Evolutionary conservation across 2,329 filamentous ascomycete genomes (phyloP).

Genomic region (Neopestalotiopsis rosae): DNA sequence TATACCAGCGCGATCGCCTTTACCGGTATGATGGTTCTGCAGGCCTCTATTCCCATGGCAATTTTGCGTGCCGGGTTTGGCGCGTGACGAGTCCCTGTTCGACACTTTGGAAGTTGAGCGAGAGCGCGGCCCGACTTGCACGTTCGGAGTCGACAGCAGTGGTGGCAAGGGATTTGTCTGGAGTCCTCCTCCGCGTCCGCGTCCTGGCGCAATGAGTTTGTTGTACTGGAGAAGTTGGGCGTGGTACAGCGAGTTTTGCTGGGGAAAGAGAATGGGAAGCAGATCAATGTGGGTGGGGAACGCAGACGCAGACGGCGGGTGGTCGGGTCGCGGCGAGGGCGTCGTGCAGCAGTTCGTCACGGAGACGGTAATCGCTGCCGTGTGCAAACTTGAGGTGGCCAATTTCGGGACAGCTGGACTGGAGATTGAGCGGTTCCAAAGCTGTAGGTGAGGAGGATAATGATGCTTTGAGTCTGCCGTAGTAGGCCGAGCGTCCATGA

Average conservation of each 20-base stretch:
- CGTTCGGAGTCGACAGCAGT: constrained; percentile 59
- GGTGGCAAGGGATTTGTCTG: constrained; percentile 62
- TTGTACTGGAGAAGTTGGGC: constrained; percentile 70
- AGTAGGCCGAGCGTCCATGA: constrained; percentile 58
- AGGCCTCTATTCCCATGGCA: constrained; percentile 70
- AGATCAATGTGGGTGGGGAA: constrained; percentile 54
- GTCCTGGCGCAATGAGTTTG: constrained; percentile 64
- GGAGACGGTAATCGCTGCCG: constrained; percentile 7
- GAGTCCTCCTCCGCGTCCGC: constrained; percentile 57
- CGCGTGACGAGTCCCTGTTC: constrained; percentile 54
- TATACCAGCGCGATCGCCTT: constrained; percentile 67
- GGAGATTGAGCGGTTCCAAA: constrained; percentile 45
- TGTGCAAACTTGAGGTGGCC: constrained; percentile 28
- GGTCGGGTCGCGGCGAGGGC: constrained; percentile 16
- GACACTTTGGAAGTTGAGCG: constrained; percentile 66
- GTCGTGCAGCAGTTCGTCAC: constrained; percentile 11
- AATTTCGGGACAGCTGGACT: constrained; percentile 40
- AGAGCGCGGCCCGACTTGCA: constrained; percentile 61
- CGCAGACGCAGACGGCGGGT: constrained; percentile 26
- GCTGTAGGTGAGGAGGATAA: constrained; percentile 45
- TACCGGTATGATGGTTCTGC: constrained; percentile 53
- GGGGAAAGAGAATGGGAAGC: constrained; percentile 62
- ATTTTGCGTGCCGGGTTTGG: constrained; percentile 55
- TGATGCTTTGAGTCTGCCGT: constrained; percentile 55
- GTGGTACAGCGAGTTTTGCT: constrained; percentile 64